These are phyloP conservation scores for Pachyrhizus erosus DNA, from an alignment of 306 rosid genomes.

Conservation along the genomic window DNA sequence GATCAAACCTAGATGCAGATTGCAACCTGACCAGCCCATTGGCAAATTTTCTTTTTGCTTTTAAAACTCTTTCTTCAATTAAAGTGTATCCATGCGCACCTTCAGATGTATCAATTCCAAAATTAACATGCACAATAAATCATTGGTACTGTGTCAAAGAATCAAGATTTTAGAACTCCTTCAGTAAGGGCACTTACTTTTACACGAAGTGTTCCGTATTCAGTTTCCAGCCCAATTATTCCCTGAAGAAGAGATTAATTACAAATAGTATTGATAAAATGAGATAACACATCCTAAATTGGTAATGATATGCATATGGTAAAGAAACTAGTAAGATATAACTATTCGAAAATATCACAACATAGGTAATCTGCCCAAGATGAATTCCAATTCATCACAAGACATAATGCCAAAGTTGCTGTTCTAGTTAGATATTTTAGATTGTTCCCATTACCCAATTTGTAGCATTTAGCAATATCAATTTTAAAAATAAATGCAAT, in stretches of 20 bases:
- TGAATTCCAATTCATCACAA: constrained; percentile 1
- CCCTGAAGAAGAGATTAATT: constrained; percentile 58
- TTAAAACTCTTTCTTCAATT: too few relatives aligned
- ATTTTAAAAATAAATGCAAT: not conserved
- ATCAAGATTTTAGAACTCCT: constrained; percentile 24
- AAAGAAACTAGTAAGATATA: not conserved
- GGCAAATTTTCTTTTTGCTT: too few relatives aligned
- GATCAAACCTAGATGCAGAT: too few relatives aligned
- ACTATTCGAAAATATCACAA: constrained; percentile 9
- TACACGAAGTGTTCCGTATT: constrained; percentile 75
- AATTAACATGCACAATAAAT: too few relatives aligned
- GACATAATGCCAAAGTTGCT: constrained; percentile 6
- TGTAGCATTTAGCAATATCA: not conserved
- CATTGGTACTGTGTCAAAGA: constrained; percentile 13
- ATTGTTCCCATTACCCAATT: not conserved
- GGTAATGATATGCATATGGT: not conserved
- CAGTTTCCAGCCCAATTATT: constrained; percentile 73
- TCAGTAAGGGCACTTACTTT: constrained; percentile 61
- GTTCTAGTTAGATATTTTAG: not conserved
- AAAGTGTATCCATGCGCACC: too few relatives aligned
- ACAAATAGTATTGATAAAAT: not conserved
- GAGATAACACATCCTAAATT: constrained; percentile 27
- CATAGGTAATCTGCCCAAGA: constrained; percentile 13
- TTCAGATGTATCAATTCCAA: too few relatives aligned
- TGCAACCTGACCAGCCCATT: too few relatives aligned